phyloP scores from a whole-genome alignment of 2,329 filamentous ascomycete species.

The Pezicula rhizophila region DNA sequence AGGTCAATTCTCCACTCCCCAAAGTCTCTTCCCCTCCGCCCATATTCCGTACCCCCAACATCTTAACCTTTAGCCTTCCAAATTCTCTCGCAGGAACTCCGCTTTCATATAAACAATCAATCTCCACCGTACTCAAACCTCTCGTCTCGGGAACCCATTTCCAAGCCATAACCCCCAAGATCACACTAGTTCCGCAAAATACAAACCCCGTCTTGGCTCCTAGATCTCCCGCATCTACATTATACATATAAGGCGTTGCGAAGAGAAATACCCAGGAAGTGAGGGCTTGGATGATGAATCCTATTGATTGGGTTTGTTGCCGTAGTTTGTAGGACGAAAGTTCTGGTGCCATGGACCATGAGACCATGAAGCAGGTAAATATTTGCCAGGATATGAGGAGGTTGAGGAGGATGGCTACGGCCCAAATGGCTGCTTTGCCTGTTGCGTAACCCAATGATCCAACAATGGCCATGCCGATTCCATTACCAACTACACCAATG shows the following conservation, averaged over 20 bases:
- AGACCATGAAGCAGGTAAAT: slow-evolving; percentile 8
- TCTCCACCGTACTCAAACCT: slow-evolving; percentile 38
- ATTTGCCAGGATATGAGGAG: slow-evolving; percentile 18
- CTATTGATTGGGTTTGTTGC: slow-evolving; percentile 15
- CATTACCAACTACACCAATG: slow-evolving; percentile 14
- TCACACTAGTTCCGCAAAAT: slow-evolving; percentile 31
- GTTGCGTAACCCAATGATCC: slow-evolving; percentile 12
- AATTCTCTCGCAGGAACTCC: slow-evolving; percentile 7
- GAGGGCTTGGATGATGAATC: slow-evolving; percentile 13
- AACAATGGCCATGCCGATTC: slow-evolving; percentile 9
- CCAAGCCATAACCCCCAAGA: slow-evolving; percentile 34
- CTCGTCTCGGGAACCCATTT: slow-evolving; percentile 47
- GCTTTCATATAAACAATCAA: slow-evolving; percentile 31
- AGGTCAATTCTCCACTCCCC: too few relatives aligned
- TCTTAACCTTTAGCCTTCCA: background rate
- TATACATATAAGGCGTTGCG: slow-evolving; percentile 37
- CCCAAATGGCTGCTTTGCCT: slow-evolving; percentile 9
- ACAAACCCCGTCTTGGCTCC: slow-evolving; percentile 35
- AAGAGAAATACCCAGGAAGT: slow-evolving; percentile 25
- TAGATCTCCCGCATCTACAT: slow-evolving; percentile 28
- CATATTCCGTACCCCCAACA: too few relatives aligned
- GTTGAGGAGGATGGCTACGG: slow-evolving; percentile 15
- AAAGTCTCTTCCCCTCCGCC: too few relatives aligned
- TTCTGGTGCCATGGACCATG: slow-evolving; percentile 15
- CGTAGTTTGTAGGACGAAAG: slow-evolving; percentile 15